Conservation (phyloP, 257 asterid genomes). For the Prunella vulgaris region DNA sequence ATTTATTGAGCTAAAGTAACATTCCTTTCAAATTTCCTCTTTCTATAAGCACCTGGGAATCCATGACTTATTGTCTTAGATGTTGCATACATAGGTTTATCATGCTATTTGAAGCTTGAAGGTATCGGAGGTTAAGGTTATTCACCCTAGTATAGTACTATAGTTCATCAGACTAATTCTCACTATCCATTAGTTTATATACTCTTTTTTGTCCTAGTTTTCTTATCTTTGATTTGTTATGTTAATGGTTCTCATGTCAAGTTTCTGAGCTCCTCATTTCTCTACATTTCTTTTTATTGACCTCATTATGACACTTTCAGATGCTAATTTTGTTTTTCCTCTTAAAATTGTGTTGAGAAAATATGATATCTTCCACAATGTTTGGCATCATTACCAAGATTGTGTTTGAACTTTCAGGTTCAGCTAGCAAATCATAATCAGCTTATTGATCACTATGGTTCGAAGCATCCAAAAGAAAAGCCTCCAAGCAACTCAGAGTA, state of each 20-base stretch:
- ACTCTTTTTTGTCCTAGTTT: not conserved
- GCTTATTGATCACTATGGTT: slow-evolving; percentile 75
- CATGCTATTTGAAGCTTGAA: not conserved
- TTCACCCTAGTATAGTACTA: not conserved
- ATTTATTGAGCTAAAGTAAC: not conserved
- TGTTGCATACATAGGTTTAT: not conserved
- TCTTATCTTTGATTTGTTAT: not conserved
- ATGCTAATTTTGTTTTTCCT: not conserved
- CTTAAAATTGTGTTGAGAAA: not conserved
- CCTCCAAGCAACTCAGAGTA: slow-evolving; percentile 76
- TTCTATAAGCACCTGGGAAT: not conserved
- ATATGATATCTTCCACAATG: not conserved
- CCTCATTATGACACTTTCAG: not conserved
- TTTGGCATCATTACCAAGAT: not conserved
- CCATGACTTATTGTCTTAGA: not conserved
- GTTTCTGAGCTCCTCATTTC: slow-evolving; percentile 7
- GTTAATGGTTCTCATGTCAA: not conserved
- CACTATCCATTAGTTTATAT: not conserved
- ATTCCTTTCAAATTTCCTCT: not conserved
- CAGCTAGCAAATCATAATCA: slow-evolving; percentile 90
- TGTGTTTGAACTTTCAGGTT: slow-evolving; percentile 38
- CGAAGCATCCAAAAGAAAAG: slow-evolving; percentile 92
- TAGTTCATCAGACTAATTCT: not conserved
- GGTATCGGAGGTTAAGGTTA: not conserved
- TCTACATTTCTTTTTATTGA: not conserved